phyloP scores from a whole-genome alignment of 805 yeast species.

The Teunomyces cretensis region DNA sequence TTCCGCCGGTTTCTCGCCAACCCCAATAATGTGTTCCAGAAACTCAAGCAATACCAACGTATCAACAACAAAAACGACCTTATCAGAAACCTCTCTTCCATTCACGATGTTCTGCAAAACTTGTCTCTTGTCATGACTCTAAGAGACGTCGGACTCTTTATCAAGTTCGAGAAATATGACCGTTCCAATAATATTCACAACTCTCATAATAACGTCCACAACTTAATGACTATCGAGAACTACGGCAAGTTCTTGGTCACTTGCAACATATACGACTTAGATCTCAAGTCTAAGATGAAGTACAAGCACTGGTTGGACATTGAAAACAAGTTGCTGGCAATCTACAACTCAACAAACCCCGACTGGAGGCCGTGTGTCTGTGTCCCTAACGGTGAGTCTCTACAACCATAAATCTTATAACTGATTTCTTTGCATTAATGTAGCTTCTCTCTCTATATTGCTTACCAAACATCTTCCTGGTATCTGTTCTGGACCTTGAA shows the following conservation, averaged over 20 bases:
- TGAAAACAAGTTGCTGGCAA: slow-evolving; percentile 36
- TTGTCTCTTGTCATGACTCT: slow-evolving; percentile 50
- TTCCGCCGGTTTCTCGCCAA: slow-evolving; percentile 30
- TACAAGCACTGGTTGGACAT: slow-evolving; percentile 46
- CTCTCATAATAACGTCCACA: slow-evolving; percentile 28
- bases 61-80: slow-evolving; percentile 31
- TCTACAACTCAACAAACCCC: slow-evolving; percentile 31
- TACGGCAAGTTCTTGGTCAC: slow-evolving; percentile 29
- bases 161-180: slow-evolving; percentile 36
- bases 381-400: not conserved
- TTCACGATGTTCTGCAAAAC: slow-evolving; percentile 40
- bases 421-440: not conserved
- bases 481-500: slow-evolving; percentile 82
- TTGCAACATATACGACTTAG: slow-evolving; percentile 48
- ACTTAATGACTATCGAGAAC: slow-evolving; percentile 22
- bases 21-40: slow-evolving; percentile 32
- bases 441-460: not conserved
- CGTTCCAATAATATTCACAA: slow-evolving; percentile 26
- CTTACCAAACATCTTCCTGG: slow-evolving; percentile 96
- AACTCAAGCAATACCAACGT: slow-evolving; percentile 33
- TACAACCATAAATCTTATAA: not conserved
- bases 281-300: slow-evolving; percentile 44
- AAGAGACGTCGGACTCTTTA: slow-evolving; percentile 56
- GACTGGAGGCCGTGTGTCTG: slow-evolving; percentile 30
- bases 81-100: slow-evolving; percentile 28